Conservation (phyloP, 345 rosid species). For the Moricandia arvensis region DNA sequence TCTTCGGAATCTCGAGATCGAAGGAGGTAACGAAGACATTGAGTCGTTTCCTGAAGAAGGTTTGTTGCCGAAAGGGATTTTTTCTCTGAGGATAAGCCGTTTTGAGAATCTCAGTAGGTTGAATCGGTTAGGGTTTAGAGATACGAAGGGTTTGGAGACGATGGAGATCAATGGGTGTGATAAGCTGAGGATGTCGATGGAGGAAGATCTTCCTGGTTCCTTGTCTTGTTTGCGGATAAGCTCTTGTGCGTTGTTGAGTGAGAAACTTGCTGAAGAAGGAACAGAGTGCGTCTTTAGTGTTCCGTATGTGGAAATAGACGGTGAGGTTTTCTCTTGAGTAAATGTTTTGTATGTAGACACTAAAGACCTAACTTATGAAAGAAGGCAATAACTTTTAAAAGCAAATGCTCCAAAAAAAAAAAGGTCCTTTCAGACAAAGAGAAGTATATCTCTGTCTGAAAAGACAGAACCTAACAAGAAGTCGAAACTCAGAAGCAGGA, state of each 20-base stretch:
- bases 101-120: constrained; percentile 25
- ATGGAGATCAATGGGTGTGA: constrained; percentile 39
- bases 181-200: constrained; percentile 33
- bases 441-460: constrained; percentile 17
- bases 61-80: constrained; percentile 33
- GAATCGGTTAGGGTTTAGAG: constrained; percentile 29
- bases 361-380: constrained; percentile 22
- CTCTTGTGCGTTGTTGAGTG: constrained; percentile 31
- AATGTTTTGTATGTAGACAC: not conserved
- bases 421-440: not conserved
- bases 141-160: constrained; percentile 25
- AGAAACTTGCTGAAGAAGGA: constrained; percentile 15
- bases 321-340: constrained; percentile 20
- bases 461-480: constrained; percentile 24
- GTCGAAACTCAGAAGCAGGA: constrained; percentile 42
- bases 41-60: constrained; percentile 43
- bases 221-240: constrained; percentile 32
- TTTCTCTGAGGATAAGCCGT: constrained; percentile 32
- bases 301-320: constrained; percentile 34
- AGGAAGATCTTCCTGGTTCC: constrained; percentile 41
- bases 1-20: constrained; percentile 39
- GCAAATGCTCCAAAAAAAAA: constrained; percentile 10
- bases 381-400: constrained; percentile 8
- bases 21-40: constrained; percentile 29
- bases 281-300: constrained; percentile 27